Evolutionary conservation across 306 rosid species (phyloP).

Genomic region (Pterocarpus macrocarpus): DNA sequence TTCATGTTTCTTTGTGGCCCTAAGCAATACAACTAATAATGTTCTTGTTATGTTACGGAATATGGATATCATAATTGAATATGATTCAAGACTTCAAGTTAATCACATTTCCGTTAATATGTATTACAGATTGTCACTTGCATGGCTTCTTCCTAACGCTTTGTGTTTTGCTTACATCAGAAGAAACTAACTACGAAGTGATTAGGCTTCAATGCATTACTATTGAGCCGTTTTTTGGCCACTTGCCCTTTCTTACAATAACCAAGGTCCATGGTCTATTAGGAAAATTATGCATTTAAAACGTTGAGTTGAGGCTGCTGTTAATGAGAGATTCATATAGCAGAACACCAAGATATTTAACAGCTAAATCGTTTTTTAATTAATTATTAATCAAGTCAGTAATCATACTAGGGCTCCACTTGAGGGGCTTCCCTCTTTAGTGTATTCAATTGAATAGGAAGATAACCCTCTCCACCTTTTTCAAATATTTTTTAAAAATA

Average conservation of each 20-base stretch:
- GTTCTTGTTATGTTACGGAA: not conserved
- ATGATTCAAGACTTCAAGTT: too few relatives aligned
- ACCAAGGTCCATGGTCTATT: constrained; percentile 6
- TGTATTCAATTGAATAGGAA: not conserved
- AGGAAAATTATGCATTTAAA: not conserved
- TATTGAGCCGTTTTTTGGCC: not conserved
- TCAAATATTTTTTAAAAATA: not conserved
- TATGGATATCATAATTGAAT: too few relatives aligned
- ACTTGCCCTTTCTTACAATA: constrained; percentile 20
- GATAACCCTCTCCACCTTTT: constrained; percentile 15
- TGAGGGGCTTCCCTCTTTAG: not conserved
- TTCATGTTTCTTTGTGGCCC: constrained; percentile 3
- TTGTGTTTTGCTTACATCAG: constrained; percentile 5
- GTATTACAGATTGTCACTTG: not conserved
- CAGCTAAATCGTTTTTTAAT: not conserved
- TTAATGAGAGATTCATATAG: not conserved
- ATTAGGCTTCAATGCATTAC: not conserved
- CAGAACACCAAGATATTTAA: not conserved
- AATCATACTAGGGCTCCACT: not conserved
- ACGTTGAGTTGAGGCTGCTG: not conserved
- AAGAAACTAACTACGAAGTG: not conserved
- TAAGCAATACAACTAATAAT: not conserved
- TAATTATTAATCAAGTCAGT: not conserved
- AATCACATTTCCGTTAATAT: too few relatives aligned
- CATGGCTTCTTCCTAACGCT: not conserved